A percentile compares a stretch with the other conserved stretches of the same genome.
These are phyloP conservation scores for Babjeviella inositovora DNA, from an alignment of 805 yeast genomes.

Conservation along the genomic window DNA sequence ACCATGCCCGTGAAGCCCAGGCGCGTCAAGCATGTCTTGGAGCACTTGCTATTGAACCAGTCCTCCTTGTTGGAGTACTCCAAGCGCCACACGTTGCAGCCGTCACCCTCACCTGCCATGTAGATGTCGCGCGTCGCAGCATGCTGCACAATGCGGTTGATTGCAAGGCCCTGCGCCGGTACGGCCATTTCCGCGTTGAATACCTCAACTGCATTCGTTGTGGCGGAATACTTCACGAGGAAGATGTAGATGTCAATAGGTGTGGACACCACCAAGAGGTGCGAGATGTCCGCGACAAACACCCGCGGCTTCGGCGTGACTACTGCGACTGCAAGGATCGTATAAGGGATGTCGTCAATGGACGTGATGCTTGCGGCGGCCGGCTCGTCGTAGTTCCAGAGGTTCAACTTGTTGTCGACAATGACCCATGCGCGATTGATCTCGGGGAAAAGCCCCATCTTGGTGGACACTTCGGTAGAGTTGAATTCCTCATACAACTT, in stretches of 20 bases:
- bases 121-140: conserved; percentile 64
- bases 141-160: conserved; percentile 41
- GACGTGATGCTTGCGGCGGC: conserved; percentile 40
- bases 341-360: conserved; percentile 68
- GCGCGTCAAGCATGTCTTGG: conserved; percentile 70
- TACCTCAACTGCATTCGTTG: conserved; percentile 37
- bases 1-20: conserved; percentile 36
- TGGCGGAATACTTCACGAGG: conserved; percentile 42
- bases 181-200: conserved; percentile 76
- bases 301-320: conserved; percentile 73
- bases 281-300: conserved; percentile 63
- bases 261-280: conserved; percentile 65
- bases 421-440: conserved; percentile 77
- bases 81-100: conserved; percentile 73
- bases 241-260: conserved; percentile 62
- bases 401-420: conserved; percentile 61
- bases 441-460: conserved; percentile 74
- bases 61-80: conserved; percentile 70
- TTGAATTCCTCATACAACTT: conserved; percentile 59
- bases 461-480: conserved; percentile 46
- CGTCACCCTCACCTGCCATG: conserved; percentile 71
- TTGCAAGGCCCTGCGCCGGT: conserved; percentile 64
- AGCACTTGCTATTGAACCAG: conserved; percentile 76
- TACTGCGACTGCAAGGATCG: conserved; percentile 60
- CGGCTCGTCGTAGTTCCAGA: conserved; percentile 90